Evolutionary conservation across 2,329 filamentous ascomycete genomes (phyloP), one percentile per base, ranked within the genome.

Genomic region (Cryphonectria radicalis): DNA sequence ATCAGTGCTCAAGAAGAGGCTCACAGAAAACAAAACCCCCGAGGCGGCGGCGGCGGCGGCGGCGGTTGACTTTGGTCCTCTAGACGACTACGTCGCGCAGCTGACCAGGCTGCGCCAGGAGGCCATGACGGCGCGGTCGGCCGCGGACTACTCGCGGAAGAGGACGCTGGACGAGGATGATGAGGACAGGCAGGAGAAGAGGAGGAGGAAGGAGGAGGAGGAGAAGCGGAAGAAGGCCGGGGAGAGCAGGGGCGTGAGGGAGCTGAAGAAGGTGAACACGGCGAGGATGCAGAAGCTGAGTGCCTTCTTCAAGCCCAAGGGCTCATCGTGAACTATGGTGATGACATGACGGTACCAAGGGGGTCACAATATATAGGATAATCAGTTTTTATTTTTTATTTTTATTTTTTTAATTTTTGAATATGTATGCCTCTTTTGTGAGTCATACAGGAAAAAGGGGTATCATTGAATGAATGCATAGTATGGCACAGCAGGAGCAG

Each of bases 281-380:
- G 89, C 83, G 32, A 96, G 96, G 1, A 99, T 99, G 96, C 96
- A 93, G 87, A 99, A 98, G 85, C 88, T 99, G 88, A 97, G 93
- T 79, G 89, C 91, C 73, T 99, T 99, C 82, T 99, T 99, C 81
- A 88, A 88, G 74, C 78, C 72, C 1, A 73, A 71, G 42, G n/a
- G 59, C 13, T 73, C 75, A 32, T 72, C 25, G 63, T 73, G 37
- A 28, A 28, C 13, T 4, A 63, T 62, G 55, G 50, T 76, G 78
- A 79, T 78, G 79, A 80, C 79, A 76, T 79, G 66, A 10, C 5
- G 42, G 42, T 40, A 32, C 7, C n/a, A 17, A 17, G 63, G 40
- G 22, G 19, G 19, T 7, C 25, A 55, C 53, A 40, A 69, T 14
- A 22, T 66, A 66, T 69, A 63, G 35, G 53, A 69, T 72, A 59